A percentile compares a stretch with the other conserved stretches of the same genome.
Evolutionary conservation across 2,329 filamentous ascomycete genomes (phyloP).

Genomic region (Xylariaceae sp.): DNA sequence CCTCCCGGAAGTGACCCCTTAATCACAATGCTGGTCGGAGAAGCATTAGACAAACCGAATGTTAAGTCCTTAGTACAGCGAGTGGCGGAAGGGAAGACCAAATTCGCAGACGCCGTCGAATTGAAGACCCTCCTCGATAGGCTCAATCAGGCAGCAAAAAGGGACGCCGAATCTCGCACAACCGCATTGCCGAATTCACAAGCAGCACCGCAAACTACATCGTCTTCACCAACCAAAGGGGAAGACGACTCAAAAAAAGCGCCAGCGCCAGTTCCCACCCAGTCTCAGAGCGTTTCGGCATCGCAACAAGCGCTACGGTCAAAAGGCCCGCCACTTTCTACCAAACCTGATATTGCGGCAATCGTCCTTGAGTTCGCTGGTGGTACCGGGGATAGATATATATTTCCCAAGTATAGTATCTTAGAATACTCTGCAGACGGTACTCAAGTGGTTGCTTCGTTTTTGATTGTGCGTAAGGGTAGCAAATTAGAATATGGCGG

Average conservation of each 20-base stretch:
- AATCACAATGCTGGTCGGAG: conserved; percentile 54
- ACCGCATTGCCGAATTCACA: conserved; percentile 6
- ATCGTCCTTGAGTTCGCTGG: conserved; percentile 65
- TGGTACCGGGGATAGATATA: conserved; percentile 67
- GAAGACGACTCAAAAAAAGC: conserved; percentile 35
- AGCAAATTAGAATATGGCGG: conserved; percentile 61
- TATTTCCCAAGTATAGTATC: conserved; percentile 75
- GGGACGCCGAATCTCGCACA: conserved; percentile 27
- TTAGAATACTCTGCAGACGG: conserved; percentile 57
- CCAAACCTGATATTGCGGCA: conserved; percentile 60
- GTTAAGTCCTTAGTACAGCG: conserved; percentile 50
- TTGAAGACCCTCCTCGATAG: conserved; percentile 51
- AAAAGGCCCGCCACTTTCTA: conserved; percentile 52
- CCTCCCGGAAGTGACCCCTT: conserved; percentile 53
- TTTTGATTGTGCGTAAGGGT: conserved; percentile 70
- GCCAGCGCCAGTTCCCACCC: conserved; percentile 21
- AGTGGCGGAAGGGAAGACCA: conserved; percentile 49
- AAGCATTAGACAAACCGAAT: conserved; percentile 50
- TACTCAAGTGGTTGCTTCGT: conserved; percentile 66
- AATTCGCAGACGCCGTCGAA: conserved; percentile 50
- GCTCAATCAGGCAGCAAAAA: conserved; percentile 42
- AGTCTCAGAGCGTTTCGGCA: conserved; percentile 18
- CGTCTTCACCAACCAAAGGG: conserved; percentile 31
- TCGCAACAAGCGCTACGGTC: conserved; percentile 55
- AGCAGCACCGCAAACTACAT: conserved; percentile 24